A percentile compares a stretch with the other conserved stretches of the same genome.
Evolutionary conservation across 2,329 filamentous ascomycete species (phyloP).

Genomic region (Blumeria hordei): DNA sequence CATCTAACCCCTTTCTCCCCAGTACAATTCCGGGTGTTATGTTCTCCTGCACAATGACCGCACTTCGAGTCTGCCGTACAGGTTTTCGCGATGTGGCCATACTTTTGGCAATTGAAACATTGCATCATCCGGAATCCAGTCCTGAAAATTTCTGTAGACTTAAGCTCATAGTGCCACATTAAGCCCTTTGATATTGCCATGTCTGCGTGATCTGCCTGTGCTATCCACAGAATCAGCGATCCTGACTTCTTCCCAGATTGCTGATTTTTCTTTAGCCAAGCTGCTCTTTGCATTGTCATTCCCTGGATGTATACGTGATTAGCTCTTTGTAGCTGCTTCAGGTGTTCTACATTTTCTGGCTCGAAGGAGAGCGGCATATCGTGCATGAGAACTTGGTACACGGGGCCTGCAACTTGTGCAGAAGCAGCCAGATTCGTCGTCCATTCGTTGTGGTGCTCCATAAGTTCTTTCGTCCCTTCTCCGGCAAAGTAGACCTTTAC

Average conservation of each 20-base stretch:
- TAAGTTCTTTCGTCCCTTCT: neutral
- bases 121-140: neutral
- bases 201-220: neutral
- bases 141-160: neutral
- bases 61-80: neutral
- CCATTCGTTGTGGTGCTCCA: neutral
- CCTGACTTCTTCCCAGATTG: neutral
- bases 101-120: neutral
- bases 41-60: neutral
- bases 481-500: neutral
- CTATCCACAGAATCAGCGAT: neutral
- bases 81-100: neutral
- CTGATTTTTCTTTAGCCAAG: neutral
- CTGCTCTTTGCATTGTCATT: neutral
- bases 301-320: neutral
- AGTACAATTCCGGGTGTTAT: neutral
- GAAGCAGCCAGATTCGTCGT: neutral
- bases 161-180: neutral
- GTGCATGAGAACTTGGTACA: neutral
- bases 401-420: neutral
- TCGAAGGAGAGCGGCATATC: neutral
- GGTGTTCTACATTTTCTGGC: neutral
- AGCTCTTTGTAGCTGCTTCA: neutral
- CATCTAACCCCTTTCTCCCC: neutral
- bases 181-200: neutral